These are phyloP conservation scores for Fraxinus floribunda DNA, from an alignment of 305 asterid species.

Conservation along the genomic window DNA sequence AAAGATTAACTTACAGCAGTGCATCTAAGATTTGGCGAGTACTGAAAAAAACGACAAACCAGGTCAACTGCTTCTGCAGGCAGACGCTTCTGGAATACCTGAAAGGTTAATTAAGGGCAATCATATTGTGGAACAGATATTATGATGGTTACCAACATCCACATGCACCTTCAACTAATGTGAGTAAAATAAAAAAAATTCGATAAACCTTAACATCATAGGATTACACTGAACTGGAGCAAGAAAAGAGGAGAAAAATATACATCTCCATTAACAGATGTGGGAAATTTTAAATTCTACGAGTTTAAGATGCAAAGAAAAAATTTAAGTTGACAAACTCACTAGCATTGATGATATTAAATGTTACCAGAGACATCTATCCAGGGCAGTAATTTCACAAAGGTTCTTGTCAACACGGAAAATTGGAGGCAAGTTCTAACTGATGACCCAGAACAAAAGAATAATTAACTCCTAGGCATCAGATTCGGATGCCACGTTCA, in stretches of 20 bases:
- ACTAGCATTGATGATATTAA: neutral
- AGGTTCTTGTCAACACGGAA: neutral
- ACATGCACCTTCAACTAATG: constrained; percentile 12
- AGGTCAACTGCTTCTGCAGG: constrained; percentile 97
- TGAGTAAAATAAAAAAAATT: neutral
- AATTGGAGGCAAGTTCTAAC: neutral
- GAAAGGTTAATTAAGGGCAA: constrained; percentile 21
- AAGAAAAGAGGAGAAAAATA: neutral
- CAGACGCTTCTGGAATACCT: constrained; percentile 96
- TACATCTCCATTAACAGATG: neutral
- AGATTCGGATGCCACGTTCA: neutral
- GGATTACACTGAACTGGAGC: neutral
- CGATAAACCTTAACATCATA: neutral
- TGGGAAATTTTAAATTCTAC: neutral
- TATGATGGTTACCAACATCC: constrained; percentile 15
- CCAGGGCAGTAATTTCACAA: neutral
- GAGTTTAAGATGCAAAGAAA: neutral
- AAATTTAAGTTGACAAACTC: neutral
- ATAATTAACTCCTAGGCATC: neutral
- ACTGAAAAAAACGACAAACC: constrained; percentile 90
- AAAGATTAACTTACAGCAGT: constrained; percentile 74
- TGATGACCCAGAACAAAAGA: neutral
- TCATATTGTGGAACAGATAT: constrained; percentile 2
- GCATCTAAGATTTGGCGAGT: constrained; percentile 95
- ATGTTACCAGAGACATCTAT: neutral